These are phyloP conservation scores for Huiozyma naganishii DNA, from an alignment of 805 yeast genomes.

Conservation along the genomic window DNA sequence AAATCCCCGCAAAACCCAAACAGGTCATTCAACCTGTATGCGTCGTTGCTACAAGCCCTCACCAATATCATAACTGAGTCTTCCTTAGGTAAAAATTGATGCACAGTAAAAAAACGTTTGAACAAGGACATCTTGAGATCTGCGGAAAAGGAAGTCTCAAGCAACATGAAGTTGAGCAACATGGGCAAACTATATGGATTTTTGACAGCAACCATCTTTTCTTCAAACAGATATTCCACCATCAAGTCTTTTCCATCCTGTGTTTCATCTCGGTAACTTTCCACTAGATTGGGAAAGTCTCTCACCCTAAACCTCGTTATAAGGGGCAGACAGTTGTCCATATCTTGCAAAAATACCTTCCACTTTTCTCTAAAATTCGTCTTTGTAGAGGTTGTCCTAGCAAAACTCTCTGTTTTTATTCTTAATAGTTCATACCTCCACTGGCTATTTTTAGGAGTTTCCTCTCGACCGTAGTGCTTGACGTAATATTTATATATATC, in stretches of 20 bases:
- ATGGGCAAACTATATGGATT: constrained; percentile 17
- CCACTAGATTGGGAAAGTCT: constrained; percentile 20
- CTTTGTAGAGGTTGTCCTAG: constrained; percentile 12
- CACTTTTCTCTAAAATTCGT: constrained; percentile 22
- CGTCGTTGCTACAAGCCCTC: constrained; percentile 5
- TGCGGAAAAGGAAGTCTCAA: constrained; percentile 6
- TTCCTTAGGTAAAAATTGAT: constrained; percentile 2
- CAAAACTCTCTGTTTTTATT: constrained; percentile 23
- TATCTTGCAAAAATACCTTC: constrained; percentile 23
- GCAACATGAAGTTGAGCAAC: constrained; percentile 17
- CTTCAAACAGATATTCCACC: constrained; percentile 11
- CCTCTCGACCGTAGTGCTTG: background rate
- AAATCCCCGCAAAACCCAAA: background rate
- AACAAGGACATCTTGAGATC: constrained; percentile 7
- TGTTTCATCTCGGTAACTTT: constrained; percentile 5
- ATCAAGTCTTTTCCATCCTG: background rate
- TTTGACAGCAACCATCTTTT: constrained; percentile 9
- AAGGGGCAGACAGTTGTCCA: constrained; percentile 15
- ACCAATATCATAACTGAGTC: constrained; percentile 6
- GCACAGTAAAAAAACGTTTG: constrained; percentile 5
- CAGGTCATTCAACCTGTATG: constrained; percentile 3
- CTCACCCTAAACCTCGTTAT: constrained; percentile 8
- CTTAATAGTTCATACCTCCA: constrained; percentile 15
- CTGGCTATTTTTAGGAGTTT: background rate
- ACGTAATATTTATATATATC: constrained; percentile 12